A percentile compares a stretch with the other conserved stretches of the same genome.
Evolutionary conservation across 371 early-diverging fungal species (phyloP).

Genomic region (Hamiltosporidium tvaerminnensis): DNA sequence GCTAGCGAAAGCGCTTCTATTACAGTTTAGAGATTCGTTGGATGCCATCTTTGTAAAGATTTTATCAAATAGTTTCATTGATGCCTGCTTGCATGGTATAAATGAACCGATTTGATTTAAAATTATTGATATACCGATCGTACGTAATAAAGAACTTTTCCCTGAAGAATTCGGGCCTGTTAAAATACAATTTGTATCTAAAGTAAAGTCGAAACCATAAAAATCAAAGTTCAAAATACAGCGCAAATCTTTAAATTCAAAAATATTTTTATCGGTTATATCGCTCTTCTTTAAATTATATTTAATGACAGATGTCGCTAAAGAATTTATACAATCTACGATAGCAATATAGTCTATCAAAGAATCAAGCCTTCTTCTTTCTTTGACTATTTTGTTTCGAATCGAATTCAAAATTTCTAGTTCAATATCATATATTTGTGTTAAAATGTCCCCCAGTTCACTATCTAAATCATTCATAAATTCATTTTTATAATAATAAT

Average conservation of each 20-base stretch:
- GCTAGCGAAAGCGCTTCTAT: slow-evolving; percentile 4
- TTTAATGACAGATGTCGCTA: slow-evolving; percentile 2
- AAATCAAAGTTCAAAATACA: background rate
- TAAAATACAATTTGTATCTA: slow-evolving; percentile 3
- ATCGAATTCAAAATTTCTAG: background rate
- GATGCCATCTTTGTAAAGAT: slow-evolving; percentile 4
- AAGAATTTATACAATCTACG: slow-evolving; percentile 9
- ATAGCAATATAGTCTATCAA: slow-evolving; percentile 4
- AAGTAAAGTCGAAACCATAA: background rate
- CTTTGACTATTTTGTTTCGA: background rate
- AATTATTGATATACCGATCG: background rate
- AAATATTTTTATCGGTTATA: background rate
- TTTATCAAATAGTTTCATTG: slow-evolving; percentile 12
- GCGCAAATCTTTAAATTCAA: background rate
- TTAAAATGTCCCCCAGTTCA: slow-evolving; percentile 12
- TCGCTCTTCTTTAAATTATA: background rate
- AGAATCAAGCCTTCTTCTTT: background rate
- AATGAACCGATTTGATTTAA: slow-evolving; percentile 16
- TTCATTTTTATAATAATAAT: slow-evolving; percentile 17
- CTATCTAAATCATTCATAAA: slow-evolving; percentile 14
- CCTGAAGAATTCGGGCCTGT: slow-evolving; percentile 10
- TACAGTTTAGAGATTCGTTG: background rate
- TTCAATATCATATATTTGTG: slow-evolving; percentile 7
- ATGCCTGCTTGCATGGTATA: background rate
- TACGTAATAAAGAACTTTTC: slow-evolving; percentile 4